Percentiles rank a stretch among this genome's conserved stretches.
Evolutionary conservation across 2,329 filamentous ascomycete genomes (phyloP).

Genomic region (Paracamarosporium sp.): DNA sequence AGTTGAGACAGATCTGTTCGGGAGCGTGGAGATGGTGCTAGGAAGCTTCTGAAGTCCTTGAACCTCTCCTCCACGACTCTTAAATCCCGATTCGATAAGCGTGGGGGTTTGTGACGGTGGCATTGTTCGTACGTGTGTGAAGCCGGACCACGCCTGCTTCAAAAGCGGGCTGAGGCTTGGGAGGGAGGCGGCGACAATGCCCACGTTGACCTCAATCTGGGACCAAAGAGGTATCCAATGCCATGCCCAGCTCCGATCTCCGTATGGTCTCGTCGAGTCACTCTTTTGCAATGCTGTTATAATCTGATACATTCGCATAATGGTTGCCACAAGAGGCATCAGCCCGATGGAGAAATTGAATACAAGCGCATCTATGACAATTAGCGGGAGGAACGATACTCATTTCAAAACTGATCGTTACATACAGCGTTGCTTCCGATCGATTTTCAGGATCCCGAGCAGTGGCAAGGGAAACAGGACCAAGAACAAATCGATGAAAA

Average conservation of each 20-base stretch:
- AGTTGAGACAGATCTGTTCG: neutral
- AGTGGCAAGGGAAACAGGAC: conserved; percentile 33
- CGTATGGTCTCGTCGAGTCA: conserved; percentile 21
- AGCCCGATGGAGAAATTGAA: conserved; percentile 35
- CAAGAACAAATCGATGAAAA: conserved; percentile 29
- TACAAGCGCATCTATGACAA: conserved; percentile 24
- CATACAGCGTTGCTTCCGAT: conserved; percentile 33
- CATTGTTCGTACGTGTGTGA: conserved; percentile 7
- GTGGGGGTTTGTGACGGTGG: conserved; percentile 22
- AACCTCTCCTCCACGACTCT: neutral
- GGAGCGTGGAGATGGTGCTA: conserved; percentile 2
- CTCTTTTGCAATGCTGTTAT: conserved; percentile 20
- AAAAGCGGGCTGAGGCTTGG: conserved; percentile 33
- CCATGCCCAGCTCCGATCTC: conserved; percentile 33
- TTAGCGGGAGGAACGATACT: neutral
- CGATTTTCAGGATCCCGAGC: conserved; percentile 29
- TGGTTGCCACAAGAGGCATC: conserved; percentile 33
- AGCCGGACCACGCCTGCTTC: conserved; percentile 25
- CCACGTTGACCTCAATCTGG: conserved; percentile 38
- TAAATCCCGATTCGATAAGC: conserved; percentile 12
- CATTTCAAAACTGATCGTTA: neutral
- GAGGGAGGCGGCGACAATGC: conserved; percentile 36
- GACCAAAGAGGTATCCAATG: conserved; percentile 39
- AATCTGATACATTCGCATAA: conserved; percentile 34
- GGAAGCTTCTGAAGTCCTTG: conserved; percentile 4